Conservation (phyloP, 2,329 filamentous ascomycete species). For the Talaromyces islandicus region DNA sequence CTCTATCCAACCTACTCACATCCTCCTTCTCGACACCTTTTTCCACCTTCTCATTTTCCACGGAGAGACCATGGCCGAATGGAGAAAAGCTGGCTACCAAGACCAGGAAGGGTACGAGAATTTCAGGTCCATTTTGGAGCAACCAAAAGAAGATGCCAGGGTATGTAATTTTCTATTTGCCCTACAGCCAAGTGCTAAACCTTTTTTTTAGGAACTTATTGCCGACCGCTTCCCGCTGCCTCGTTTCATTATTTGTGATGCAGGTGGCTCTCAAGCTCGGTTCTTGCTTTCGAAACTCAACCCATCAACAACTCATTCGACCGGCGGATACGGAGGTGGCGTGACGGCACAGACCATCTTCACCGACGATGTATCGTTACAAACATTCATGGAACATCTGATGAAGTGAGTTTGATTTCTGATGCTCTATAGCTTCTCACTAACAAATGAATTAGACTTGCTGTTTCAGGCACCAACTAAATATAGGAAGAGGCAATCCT, state of each 20-base stretch:
- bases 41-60: slow-evolving; percentile 99
- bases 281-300: slow-evolving; percentile 97
- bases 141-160: slow-evolving; percentile 93
- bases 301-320: slow-evolving; percentile 93
- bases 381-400: slow-evolving; percentile 98
- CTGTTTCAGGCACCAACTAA: slow-evolving; percentile 46
- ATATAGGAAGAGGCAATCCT: slow-evolving; percentile 15
- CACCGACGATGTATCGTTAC: slow-evolving; percentile 94
- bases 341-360: slow-evolving; percentile 95
- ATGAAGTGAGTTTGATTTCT: slow-evolving; percentile 71
- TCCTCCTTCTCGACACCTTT: slow-evolving; percentile 93
- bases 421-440: slow-evolving; percentile 3
- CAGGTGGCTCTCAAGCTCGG: slow-evolving; percentile 94
- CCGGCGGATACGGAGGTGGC: slow-evolving; percentile 83
- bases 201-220: slow-evolving; percentile 68
- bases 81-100: slow-evolving; percentile 96
- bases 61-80: slow-evolving; percentile 94
- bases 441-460: slow-evolving; percentile 36
- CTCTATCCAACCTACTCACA: slow-evolving; percentile 89
- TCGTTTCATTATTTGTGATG: slow-evolving; percentile 96
- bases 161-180: slow-evolving; percentile 46
- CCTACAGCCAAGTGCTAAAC: neutral
- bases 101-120: slow-evolving; percentile 98
- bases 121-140: slow-evolving; percentile 78
- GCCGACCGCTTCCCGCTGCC: slow-evolving; percentile 97